Evolutionary conservation across 2,329 filamentous ascomycete genomes (phyloP), one percentile per base, ranked within the genome.

Genomic region (Colletotrichum liriopes): DNA sequence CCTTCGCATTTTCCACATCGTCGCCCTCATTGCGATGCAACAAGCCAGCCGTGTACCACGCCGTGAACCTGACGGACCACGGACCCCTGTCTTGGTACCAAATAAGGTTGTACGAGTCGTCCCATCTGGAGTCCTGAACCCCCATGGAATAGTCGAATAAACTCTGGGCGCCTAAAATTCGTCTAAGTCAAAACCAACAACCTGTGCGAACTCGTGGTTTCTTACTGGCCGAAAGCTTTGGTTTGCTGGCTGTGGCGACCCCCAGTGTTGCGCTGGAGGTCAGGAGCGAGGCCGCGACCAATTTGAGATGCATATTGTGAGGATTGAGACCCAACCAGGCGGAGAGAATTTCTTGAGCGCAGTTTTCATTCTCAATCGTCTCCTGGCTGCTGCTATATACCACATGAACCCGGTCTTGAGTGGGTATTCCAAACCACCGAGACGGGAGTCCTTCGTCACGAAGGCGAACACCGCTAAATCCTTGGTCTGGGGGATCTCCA

Each of bases 41-140:
- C 20, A 85, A 71, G 1, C 83, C 83, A 0, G 81, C 76, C 3
- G 81, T 75, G 59, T 85, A 84, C 83, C 83, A 84, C 0, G 82
- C 81, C 1, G 83, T 85, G 60, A 86, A 86, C 12, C 84, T 79
- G 43, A 81, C 77, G 4, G 80, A 83, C 81, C 83, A 85, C 26
- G 81, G 81, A 0, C 84, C 84, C 3, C 82, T 83, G 58, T 85
- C 81, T 14, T 78, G 78, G 62, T 85, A 86, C 72, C 76, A 81
- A 32, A 86, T 80, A 56, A 81, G 82, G 29, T 84, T 82, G 74
- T 86, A 86, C 2, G 78, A 81, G 9, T 79, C 75, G 71, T 86
- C 84, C 64, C 79, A 86, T 52, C 84, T 77, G 2, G 77, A 76
- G 65, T 85, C 83, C 29, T 78, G 76, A 4, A 84, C 78, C 14